Evolutionary conservation across 495 filamentous ascomycete genomes (phyloP).

Genomic region (Xylaria curta): DNA sequence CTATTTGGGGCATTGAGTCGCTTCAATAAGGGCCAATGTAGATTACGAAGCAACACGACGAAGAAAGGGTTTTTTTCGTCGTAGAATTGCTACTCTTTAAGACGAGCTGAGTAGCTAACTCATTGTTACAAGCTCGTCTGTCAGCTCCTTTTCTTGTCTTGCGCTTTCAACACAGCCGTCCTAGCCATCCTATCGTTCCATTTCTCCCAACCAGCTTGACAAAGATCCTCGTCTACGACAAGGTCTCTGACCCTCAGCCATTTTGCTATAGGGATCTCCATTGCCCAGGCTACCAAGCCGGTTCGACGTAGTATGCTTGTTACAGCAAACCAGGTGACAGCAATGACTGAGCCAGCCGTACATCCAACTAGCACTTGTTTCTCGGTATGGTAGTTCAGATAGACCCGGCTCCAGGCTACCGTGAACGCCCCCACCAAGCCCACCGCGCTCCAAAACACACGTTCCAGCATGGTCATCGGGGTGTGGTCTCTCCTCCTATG

Average conservation of each 20-base stretch:
- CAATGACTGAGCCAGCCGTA: constrained; percentile 72
- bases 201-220: constrained; percentile 90
- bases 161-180: constrained; percentile 38
- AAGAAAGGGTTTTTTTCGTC: not conserved
- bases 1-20: not conserved
- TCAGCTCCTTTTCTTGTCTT: constrained; percentile 32
- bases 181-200: constrained; percentile 70
- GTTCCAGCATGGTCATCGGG: constrained; percentile 63
- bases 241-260: constrained; percentile 79
- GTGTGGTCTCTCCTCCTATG: constrained; percentile 44
- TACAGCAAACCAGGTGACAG: constrained; percentile 77
- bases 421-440: constrained; percentile 66
- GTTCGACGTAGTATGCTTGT: constrained; percentile 67
- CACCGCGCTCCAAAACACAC: constrained; percentile 61
- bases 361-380: constrained; percentile 85
- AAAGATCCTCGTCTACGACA: constrained; percentile 86
- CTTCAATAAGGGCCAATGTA: not conserved
- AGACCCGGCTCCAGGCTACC: constrained; percentile 82
- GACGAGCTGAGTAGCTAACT: not conserved
- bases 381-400: constrained; percentile 91
- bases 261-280: constrained; percentile 70
- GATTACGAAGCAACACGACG: not conserved
- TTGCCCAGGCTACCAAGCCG: constrained; percentile 68
- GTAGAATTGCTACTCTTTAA: not conserved
- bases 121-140: not conserved